A percentile compares a stretch with the other conserved stretches of the same genome.
These are phyloP conservation scores for Casuarina cunninghamiana DNA, from an alignment of 306 rosid genomes.

Conservation along the genomic window DNA sequence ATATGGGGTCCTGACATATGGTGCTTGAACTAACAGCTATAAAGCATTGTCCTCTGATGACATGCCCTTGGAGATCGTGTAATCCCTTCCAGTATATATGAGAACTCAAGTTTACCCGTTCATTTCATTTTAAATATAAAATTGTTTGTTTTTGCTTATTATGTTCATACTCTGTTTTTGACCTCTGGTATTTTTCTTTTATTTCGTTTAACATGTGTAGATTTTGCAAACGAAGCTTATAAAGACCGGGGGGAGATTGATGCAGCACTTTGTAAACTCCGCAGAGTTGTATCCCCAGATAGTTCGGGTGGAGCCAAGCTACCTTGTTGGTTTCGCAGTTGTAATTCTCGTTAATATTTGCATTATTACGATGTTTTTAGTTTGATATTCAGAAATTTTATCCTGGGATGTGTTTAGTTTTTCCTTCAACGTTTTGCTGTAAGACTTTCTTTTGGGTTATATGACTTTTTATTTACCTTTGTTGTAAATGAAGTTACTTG, in stretches of 20 bases:
- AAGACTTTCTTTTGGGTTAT: neutral
- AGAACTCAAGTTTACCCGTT: neutral
- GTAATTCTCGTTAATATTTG: constrained; percentile 7
- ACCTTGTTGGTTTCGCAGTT: constrained; percentile 10
- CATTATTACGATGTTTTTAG: neutral
- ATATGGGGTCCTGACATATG: neutral
- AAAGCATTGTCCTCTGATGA: neutral
- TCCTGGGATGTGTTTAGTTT: neutral
- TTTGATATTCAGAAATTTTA: neutral
- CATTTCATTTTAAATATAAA: neutral
- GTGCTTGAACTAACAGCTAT: neutral
- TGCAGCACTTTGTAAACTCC: constrained; percentile 69
- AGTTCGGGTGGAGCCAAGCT: constrained; percentile 65
- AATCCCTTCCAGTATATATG: neutral
- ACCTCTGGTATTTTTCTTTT: no score
- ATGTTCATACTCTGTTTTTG: no score
- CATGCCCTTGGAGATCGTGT: neutral
- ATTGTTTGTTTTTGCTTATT: neutral
- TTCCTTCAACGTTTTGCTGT: neutral
- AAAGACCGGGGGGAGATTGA: constrained; percentile 80
- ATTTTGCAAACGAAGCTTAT: constrained; percentile 55
- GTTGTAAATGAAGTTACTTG: neutral
- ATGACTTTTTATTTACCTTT: neutral
- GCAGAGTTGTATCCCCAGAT: constrained; percentile 90
- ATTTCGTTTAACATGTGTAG: no score